Evolutionary conservation across 768 basidiomycete species (phyloP).

Genomic region (Rhizopogon vesiculosus): DNA sequence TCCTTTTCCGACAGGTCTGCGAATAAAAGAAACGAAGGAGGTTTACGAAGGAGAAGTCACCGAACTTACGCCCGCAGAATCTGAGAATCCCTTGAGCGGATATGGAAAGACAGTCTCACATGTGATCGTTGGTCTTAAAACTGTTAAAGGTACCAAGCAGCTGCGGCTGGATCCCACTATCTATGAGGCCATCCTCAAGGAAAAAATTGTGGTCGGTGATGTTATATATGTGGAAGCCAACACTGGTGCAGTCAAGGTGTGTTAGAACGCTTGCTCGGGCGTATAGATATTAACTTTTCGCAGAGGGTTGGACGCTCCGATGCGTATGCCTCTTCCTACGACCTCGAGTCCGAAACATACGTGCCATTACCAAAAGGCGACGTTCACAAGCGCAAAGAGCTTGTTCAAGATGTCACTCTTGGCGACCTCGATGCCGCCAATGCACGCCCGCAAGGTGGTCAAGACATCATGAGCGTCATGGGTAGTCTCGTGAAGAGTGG

Average conservation of each 20-base stretch:
- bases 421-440: slow-evolving; percentile 97
- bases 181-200: slow-evolving; percentile 96
- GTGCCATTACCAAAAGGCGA: slow-evolving; percentile 97
- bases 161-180: slow-evolving; percentile 91
- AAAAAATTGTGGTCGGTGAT: slow-evolving; percentile 94
- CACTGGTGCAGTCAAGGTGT: slow-evolving; percentile 91
- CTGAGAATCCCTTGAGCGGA: slow-evolving; percentile 95
- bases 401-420: slow-evolving; percentile 92
- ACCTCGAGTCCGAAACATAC: slow-evolving; percentile 97
- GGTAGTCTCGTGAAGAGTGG: slow-evolving; percentile 86
- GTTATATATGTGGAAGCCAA: slow-evolving; percentile 94
- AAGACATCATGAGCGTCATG: slow-evolving; percentile 99
- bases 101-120: slow-evolving; percentile 99
- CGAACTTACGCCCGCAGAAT: slow-evolving; percentile 91
- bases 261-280: slow-evolving; percentile 8
- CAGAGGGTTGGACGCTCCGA: slow-evolving; percentile 96
- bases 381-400: slow-evolving; percentile 92
- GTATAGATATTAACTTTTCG: neutral
- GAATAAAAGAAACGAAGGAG: slow-evolving; percentile 99
- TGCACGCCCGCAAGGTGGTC: slow-evolving; percentile 91
- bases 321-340: slow-evolving; percentile 95
- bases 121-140: slow-evolving; percentile 94
- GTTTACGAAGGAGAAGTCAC: slow-evolving; percentile 99
- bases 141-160: slow-evolving; percentile 90
- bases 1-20: slow-evolving; percentile 54